Conservation (phyloP, 2,329 filamentous ascomycete genomes). For the Hymenoscyphus fructigenus region DNA sequence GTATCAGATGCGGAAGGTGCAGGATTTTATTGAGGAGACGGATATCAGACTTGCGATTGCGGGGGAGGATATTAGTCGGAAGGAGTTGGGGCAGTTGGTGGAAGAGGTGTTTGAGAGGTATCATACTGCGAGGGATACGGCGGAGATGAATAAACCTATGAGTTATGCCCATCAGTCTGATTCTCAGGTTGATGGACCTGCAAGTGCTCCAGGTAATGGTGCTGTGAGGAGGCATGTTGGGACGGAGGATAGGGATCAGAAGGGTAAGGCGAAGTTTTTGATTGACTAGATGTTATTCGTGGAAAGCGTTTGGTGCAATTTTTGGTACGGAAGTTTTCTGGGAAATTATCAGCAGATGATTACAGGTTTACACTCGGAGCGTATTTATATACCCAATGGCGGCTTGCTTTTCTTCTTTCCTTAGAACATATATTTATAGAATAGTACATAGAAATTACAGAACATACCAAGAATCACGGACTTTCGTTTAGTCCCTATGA, state of each 20-base stretch:
- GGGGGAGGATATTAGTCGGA: slow-evolving; percentile 17
- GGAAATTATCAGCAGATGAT: too few species aligned
- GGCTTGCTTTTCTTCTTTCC: too few species aligned
- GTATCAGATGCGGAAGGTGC: slow-evolving; percentile 46
- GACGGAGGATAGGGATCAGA: slow-evolving; percentile 5
- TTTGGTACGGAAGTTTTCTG: too few species aligned
- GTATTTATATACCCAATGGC: too few species aligned
- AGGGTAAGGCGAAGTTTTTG: slow-evolving; percentile 16
- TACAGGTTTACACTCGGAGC: too few species aligned
- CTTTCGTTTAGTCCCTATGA: too few species aligned
- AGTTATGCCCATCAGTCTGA: slow-evolving; percentile 29
- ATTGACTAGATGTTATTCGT: slow-evolving; percentile 13
- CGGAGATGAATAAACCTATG: slow-evolving; percentile 30
- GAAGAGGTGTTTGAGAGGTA: slow-evolving; percentile 31
- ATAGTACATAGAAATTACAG: too few species aligned
- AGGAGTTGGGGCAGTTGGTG: slow-evolving; percentile 28
- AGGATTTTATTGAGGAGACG: slow-evolving; percentile 55
- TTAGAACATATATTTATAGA: too few species aligned
- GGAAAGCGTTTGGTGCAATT: background rate
- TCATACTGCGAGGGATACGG: slow-evolving; percentile 30
- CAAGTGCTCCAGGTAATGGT: background rate
- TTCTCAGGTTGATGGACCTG: background rate
- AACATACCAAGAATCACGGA: too few species aligned
- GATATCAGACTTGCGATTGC: slow-evolving; percentile 44
- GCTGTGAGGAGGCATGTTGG: slow-evolving; percentile 6